Conservation (phyloP, 2,329 filamentous ascomycete genomes). For the Talaromyces pinophilus region DNA sequence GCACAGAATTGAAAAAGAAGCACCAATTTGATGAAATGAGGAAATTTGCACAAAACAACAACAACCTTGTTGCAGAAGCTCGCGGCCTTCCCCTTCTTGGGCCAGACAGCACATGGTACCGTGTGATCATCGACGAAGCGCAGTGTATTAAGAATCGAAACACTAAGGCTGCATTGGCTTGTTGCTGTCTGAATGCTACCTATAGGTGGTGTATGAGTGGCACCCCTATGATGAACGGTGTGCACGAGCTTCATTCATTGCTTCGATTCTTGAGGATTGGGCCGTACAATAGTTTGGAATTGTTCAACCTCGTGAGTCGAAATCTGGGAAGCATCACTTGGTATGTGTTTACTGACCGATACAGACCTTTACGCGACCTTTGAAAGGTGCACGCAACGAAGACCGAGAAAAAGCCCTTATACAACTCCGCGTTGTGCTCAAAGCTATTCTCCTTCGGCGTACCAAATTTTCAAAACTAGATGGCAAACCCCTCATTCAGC, state of each 20-base stretch:
- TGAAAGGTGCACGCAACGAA: slow-evolving; percentile 44
- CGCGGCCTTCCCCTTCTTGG: slow-evolving; percentile 61
- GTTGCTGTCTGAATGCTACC: slow-evolving; percentile 58
- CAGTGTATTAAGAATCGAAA: slow-evolving; percentile 77
- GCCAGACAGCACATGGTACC: slow-evolving; percentile 61
- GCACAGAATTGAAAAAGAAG: slow-evolving; percentile 65
- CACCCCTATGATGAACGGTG: slow-evolving; percentile 86
- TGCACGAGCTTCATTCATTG: slow-evolving; percentile 75
- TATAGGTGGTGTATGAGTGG: slow-evolving; percentile 76
- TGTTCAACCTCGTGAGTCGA: slow-evolving; percentile 59
- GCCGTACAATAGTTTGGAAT: slow-evolving; percentile 67
- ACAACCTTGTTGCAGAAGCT: slow-evolving; percentile 36
- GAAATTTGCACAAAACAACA: slow-evolving; percentile 43
- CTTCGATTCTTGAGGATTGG: slow-evolving; percentile 74
- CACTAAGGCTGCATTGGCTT: slow-evolving; percentile 63
- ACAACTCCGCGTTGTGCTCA: slow-evolving; percentile 72
- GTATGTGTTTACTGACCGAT: slow-evolving; percentile 21
- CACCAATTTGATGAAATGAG: slow-evolving; percentile 55
- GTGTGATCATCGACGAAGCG: slow-evolving; percentile 75
- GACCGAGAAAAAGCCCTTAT: slow-evolving; percentile 59
- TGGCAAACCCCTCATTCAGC: slow-evolving; percentile 70
- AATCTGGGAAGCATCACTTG: background rate
- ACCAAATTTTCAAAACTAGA: slow-evolving; percentile 79
- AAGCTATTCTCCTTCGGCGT: slow-evolving; percentile 77
- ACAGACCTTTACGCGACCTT: slow-evolving; percentile 55